phyloP scores from a whole-genome alignment of 1,284 basidiomycete species.

The Chalciporus sp. region DNA sequence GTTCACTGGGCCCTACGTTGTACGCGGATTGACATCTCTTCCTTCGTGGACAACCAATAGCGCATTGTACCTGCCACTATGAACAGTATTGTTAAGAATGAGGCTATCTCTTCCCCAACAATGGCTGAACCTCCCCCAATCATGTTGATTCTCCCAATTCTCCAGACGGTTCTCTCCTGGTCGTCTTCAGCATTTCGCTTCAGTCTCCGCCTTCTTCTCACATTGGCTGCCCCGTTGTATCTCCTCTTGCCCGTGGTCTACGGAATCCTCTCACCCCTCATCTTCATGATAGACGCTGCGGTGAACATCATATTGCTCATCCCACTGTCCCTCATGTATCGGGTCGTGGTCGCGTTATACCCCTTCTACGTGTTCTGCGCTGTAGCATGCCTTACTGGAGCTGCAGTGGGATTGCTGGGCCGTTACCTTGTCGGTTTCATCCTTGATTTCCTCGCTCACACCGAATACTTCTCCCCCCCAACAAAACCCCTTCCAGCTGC shows the following conservation, averaged over 20 bases:
- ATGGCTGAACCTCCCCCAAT: constrained; percentile 27
- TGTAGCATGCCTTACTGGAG: constrained; percentile 57
- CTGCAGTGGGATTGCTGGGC: constrained; percentile 49
- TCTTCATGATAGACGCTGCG: constrained; percentile 45
- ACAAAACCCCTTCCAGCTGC: constrained; percentile 1
- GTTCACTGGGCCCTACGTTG: too few relatives aligned
- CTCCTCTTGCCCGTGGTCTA: constrained; percentile 40
- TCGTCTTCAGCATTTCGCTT: constrained; percentile 18
- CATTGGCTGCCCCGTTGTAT: constrained; percentile 34
- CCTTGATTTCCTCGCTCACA: constrained; percentile 12
- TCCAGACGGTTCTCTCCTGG: constrained; percentile 14
- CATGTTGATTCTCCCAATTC: constrained; percentile 23
- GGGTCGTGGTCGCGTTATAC: constrained; percentile 50
- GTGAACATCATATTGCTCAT: constrained; percentile 46
- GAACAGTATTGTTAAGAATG: constrained; percentile 2
- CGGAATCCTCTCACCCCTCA: constrained; percentile 54
- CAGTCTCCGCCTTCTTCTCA: constrained; percentile 19
- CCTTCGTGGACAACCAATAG: background rate
- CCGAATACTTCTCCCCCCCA: constrained; percentile 17
- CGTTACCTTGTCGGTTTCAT: constrained; percentile 31
- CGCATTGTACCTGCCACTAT: background rate
- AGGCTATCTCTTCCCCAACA: background rate
- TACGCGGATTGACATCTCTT: too few relatives aligned
- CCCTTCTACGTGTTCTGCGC: constrained; percentile 65
- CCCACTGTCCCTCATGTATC: constrained; percentile 46